Evolutionary conservation across 768 basidiomycete genomes (phyloP).

Genomic region (Daedaleopsis sinensis): DNA sequence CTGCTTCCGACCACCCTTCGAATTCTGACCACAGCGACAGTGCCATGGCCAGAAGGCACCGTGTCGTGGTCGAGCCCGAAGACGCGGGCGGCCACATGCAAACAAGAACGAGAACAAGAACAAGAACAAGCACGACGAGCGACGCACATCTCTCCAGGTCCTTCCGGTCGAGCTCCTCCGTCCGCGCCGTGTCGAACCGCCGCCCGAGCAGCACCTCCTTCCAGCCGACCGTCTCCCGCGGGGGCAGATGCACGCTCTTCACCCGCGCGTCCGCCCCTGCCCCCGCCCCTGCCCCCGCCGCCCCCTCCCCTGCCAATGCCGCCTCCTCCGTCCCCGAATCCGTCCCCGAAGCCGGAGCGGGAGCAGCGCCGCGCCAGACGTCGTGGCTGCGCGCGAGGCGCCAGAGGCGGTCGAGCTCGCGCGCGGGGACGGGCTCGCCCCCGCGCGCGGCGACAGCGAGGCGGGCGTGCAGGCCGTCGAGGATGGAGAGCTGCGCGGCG

Average conservation of each 20-base stretch:
- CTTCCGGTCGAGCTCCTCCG: constrained; percentile 28
- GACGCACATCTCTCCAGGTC: constrained; percentile 33
- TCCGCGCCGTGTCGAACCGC: constrained; percentile 12
- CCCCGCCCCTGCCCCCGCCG: not conserved
- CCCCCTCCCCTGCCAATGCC: constrained; percentile 6
- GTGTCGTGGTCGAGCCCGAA: no score
- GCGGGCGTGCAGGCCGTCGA: constrained; percentile 59
- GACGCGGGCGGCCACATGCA: not conserved
- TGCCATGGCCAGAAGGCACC: not conserved
- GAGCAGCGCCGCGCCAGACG: constrained; percentile 15
- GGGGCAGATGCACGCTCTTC: not conserved
- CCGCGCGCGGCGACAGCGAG: no score
- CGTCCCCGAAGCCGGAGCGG: no score
- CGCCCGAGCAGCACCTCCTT: constrained; percentile 33
- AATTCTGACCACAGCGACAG: not conserved
- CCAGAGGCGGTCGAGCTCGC: constrained; percentile 57
- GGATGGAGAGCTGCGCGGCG: constrained; percentile 61
- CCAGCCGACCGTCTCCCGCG: constrained; percentile 29
- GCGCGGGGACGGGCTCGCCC: constrained; percentile 45
- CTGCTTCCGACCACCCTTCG: no score
- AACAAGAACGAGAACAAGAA: not conserved
- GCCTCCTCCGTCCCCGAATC: no score
- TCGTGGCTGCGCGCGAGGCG: constrained; percentile 47
- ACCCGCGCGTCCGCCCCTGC: not conserved
- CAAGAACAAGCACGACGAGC: no score